Evolutionary conservation across 805 yeast genomes (phyloP).

Genomic region (Wickerhamiella occidentalis): DNA sequence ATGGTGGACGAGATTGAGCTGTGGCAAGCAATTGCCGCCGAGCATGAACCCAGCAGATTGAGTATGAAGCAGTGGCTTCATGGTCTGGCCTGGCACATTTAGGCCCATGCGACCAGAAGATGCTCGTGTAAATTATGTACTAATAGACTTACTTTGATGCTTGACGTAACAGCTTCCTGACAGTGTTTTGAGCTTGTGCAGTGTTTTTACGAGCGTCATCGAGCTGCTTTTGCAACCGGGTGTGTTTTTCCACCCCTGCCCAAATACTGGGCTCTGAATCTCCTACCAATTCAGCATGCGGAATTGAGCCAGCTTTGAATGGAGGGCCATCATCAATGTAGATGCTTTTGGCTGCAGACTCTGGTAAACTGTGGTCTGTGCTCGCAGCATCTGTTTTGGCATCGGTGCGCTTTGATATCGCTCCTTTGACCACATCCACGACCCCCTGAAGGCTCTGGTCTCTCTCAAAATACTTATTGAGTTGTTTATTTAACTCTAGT

Average conservation of each 20-base stretch:
- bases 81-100: too few species aligned
- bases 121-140: too few species aligned
- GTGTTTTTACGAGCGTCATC: neutral
- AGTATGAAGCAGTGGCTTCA: neutral
- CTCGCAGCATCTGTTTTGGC: too few species aligned
- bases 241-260: conserved; percentile 17
- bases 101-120: too few species aligned
- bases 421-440: neutral
- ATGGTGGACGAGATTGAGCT: neutral
- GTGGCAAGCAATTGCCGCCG: neutral
- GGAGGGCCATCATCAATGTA: conserved; percentile 18
- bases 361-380: too few species aligned
- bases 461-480: conserved; percentile 8
- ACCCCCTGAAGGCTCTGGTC: conserved; percentile 2
- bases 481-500: conserved; percentile 11
- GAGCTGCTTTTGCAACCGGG: conserved; percentile 11
- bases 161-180: neutral
- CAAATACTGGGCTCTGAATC: conserved; percentile 20
- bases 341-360: neutral
- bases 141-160: neutral
- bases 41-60: neutral
- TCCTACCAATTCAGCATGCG: conserved; percentile 17
- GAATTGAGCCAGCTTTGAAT: conserved; percentile 17
- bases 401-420: neutral
- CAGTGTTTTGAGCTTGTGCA: neutral